Evolutionary conservation across 768 basidiomycete genomes (phyloP), one percentile per base, ranked within the genome.

Genomic region (Lentinula guzmanii): DNA sequence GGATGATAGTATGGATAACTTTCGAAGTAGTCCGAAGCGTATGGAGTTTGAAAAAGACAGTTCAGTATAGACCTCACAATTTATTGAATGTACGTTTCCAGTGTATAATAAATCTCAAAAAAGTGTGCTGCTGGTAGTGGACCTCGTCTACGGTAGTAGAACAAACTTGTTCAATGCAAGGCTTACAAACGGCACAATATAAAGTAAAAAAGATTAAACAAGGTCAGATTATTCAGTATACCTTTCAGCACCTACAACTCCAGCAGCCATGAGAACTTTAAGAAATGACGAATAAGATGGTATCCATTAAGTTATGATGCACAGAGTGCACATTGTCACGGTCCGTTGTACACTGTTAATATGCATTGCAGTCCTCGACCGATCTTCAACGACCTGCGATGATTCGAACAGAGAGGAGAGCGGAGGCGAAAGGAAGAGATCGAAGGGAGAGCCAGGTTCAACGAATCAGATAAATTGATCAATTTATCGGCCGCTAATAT

Each of bases 401-500:
- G 16, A 13, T 18, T n/a, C 3, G 21, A 42, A 13, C 4, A 7
- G 43, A 18, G 43, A 45, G 43, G 15, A 45, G 16, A 45, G 16
- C 43, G n/a, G n/a, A 21, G 2, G 37, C 37, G 46, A 48, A 10
- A 48, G 18, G 46, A 9, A 21, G n/a, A 9, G 18, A 28, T 13
- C 4, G 7, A 10, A 18, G 24, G 15, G 39, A 28, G 41, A 33
- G n/a, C 13, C 39, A 43, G 55, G 43, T 54, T 54, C 53, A 54
- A 54, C 18, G 55, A 43, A 42, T 56, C 55, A 56, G 55, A 43
- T 56, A 28, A 43, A 42, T 45, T 33, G 55, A 13, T 18, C 39
- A 43, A 56, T 56, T 43, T 56, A 56, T 56, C 55, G 41, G 24
- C 68, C 69, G 55, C 72, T 74, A 13, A 86, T 68, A 68, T 88